Evolutionary conservation across 345 rosid species (phyloP).

Genomic region (Eucalyptus camaldulensis): DNA sequence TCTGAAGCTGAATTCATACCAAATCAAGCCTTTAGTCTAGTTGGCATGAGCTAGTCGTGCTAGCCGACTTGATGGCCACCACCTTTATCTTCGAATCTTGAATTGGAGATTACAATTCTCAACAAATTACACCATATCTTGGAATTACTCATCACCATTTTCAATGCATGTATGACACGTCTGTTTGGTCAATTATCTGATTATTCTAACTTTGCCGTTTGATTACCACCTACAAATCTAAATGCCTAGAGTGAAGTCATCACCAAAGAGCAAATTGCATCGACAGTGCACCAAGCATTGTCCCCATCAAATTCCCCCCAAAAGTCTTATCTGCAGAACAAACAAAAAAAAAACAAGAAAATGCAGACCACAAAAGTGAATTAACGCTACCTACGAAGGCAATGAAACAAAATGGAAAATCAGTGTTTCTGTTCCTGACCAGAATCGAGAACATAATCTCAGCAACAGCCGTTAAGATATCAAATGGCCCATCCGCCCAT

Average conservation of each 20-base stretch:
- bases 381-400: not conserved
- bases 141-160: not conserved
- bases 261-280: not conserved
- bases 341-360: not conserved
- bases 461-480: not conserved
- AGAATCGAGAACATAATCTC: not conserved
- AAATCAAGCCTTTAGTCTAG: rapidly evolving
- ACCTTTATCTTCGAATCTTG: not conserved
- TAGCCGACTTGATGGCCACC: no score
- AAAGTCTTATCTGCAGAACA: not conserved
- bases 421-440: not conserved
- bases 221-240: not conserved
- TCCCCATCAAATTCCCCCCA: not conserved
- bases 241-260: not conserved
- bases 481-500: not conserved
- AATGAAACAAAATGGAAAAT: not conserved
- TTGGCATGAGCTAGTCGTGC: rapidly evolving
- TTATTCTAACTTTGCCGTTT: not conserved
- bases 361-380: not conserved
- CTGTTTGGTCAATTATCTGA: rapidly evolving
- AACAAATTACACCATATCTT: not conserved
- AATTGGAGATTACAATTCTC: not conserved
- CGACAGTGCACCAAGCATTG: not conserved
- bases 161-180: not conserved
- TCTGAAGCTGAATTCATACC: not conserved